Base-by-base conservation (phyloP, 1,284 basidiomycete genomes). In the Somion occarium region DNA sequence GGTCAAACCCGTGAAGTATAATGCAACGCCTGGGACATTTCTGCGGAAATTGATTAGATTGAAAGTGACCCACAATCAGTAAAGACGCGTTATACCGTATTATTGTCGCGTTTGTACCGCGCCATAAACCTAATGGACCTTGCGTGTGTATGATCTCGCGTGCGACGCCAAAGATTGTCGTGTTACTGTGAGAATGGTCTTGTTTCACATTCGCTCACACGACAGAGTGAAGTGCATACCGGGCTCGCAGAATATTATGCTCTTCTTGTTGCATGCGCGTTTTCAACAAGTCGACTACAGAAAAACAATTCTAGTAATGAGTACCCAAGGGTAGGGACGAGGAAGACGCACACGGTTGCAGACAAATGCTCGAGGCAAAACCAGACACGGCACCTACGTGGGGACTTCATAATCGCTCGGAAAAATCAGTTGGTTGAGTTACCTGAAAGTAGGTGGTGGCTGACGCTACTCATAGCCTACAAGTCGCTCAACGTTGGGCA, bases 11-110 rank as follows among this genome's bases (percentile, higher is more conserved):
- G 94, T 92, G 74, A 97, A 92, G 73, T 97, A 97, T 48, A 95
- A 69, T 2, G 93, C 93, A 7, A 97, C 91, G 5, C 94, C 94
- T 0, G 95, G 95, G 2, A 97, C 85, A 64, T 96, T 97, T 42
- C 93, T 94, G 60, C 27, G 45, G 43, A 11, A n/a, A 20, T 50
- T 23, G 22, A 23, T 20, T 39, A 26, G 44, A 24, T 25, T 30
- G 50, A 34, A 19, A 25, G 37, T 7, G 38, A 22, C 18, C 44
- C 39, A 26, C 23, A 19, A 45, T 4, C 11, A 37, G 38, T 24
- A 15, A 30, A 13, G 18, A 41, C 43, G 12, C 55, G 58, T 22
- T 50, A 26, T 59, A 81, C 93, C 94, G 76, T 15, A 84, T 71
- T 4, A 97, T 72, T 0, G 93, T 93, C 3, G 93, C 85, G 2